Conservation (phyloP, 2,329 filamentous ascomycete species). For the Cryphonectria japonica region DNA sequence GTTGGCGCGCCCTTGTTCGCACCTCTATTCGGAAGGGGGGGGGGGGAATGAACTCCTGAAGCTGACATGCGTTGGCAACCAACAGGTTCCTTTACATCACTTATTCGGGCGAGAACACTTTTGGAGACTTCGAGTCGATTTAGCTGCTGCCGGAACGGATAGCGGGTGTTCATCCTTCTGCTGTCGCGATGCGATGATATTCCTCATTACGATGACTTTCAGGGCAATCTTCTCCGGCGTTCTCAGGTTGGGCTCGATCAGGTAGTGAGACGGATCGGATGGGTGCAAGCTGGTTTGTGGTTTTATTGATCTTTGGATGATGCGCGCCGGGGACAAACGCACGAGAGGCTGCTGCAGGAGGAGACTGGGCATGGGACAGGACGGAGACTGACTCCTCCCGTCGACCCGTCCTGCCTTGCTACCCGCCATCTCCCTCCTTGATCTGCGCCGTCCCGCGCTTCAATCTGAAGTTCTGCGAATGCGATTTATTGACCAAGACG, state of each 20-base stretch:
- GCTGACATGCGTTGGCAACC: conserved; percentile 19
- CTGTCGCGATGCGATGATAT: conserved; percentile 22
- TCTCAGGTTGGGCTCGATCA: conserved; percentile 27
- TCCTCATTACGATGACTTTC: conserved; percentile 29
- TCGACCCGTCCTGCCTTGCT: conserved; percentile 1
- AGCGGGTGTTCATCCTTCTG: conserved; percentile 8
- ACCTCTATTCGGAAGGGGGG: neutral
- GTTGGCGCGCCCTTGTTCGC: neutral
- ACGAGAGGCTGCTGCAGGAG: conserved; percentile 8
- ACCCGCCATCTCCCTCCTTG: neutral
- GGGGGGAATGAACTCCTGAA: neutral
- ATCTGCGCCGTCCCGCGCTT: neutral
- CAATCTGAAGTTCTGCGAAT: conserved; percentile 16
- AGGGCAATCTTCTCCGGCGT: conserved; percentile 26
- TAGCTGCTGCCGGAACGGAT: conserved; percentile 11
- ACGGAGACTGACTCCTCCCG: neutral
- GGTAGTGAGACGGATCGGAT: conserved; percentile 18
- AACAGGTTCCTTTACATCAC: conserved; percentile 95
- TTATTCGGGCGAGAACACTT: conserved; percentile 99
- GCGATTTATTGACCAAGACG: conserved; percentile 8
- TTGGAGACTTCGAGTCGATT: conserved; percentile 61
- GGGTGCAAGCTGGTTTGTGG: conserved; percentile 17
- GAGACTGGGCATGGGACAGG: conserved; percentile 5
- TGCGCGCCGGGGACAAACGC: neutral
- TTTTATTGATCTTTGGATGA: conserved; percentile 13